A percentile compares a stretch with the other conserved stretches of the same genome.
phyloP scores from a whole-genome alignment of 306 rosid genomes.

The Medicago truncatula region DNA sequence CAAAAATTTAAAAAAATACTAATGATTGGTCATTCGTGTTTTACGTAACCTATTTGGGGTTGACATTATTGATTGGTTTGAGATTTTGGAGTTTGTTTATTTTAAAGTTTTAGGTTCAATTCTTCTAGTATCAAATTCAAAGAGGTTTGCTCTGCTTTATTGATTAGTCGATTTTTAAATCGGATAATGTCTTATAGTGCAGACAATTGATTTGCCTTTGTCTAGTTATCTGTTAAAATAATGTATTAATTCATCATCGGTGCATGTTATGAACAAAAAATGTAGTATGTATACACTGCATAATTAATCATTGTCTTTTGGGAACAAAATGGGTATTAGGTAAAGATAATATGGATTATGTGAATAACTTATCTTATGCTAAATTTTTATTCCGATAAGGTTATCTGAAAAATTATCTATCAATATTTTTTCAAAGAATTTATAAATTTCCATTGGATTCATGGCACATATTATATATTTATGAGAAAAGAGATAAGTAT shows the following conservation, averaged over 20 bases:
- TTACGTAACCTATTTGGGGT: too few species aligned
- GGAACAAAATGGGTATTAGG: slow-evolving; percentile 30
- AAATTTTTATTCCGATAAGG: not conserved
- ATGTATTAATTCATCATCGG: not conserved
- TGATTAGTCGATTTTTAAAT: too few species aligned
- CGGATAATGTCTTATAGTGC: slow-evolving; percentile 30
- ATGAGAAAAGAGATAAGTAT: not conserved
- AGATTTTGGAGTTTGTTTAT: too few species aligned
- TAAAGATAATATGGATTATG: not conserved
- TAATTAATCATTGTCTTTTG: not conserved
- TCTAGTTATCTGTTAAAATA: slow-evolving; percentile 37
- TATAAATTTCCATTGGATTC: not conserved
- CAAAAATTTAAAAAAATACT: too few species aligned
- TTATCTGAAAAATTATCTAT: not conserved
- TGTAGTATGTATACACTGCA: not conserved
- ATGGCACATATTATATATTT: not conserved
- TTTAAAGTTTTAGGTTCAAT: too few species aligned
- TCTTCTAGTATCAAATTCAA: too few species aligned
- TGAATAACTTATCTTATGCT: not conserved
- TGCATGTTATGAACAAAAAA: not conserved
- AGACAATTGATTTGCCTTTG: slow-evolving; percentile 37
- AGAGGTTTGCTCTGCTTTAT: too few species aligned
- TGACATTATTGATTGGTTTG: too few species aligned
- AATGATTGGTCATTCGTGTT: too few species aligned
- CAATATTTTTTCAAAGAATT: not conserved